These are phyloP conservation scores for Trichocladium uniseriatum DNA, from an alignment of 495 filamentous ascomycete species.

Conservation along the genomic window DNA sequence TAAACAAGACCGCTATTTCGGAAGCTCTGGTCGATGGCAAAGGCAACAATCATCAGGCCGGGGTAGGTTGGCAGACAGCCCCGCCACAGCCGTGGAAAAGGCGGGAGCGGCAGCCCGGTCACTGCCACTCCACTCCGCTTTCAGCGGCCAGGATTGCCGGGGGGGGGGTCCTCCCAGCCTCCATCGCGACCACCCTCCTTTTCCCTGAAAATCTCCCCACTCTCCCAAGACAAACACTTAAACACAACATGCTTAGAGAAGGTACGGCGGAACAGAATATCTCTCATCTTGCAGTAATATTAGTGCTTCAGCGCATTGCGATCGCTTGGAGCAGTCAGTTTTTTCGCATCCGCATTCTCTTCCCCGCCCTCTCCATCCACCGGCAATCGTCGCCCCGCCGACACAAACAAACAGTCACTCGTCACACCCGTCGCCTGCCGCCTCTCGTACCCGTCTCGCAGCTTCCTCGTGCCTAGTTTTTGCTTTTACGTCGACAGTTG, in stretches of 20 bases:
- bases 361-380: background rate
- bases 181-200: constrained; percentile 18
- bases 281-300: constrained; percentile 19
- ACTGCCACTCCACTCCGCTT: background rate
- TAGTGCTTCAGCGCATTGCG: constrained; percentile 1
- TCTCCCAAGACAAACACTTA: constrained; percentile 1
- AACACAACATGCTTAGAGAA: constrained; percentile 23
- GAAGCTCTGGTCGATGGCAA: background rate
- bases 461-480: background rate
- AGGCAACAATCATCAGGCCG: background rate
- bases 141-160: background rate
- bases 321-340: background rate
- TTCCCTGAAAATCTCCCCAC: constrained; percentile 8
- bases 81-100: too few species aligned
- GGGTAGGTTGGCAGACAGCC: too few species aligned
- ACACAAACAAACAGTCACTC: constrained; percentile 5
- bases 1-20: background rate
- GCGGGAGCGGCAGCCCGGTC: too few species aligned
- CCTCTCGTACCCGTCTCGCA: constrained; percentile 4
- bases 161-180: background rate
- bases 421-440: constrained; percentile 8
- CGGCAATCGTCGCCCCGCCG: constrained; percentile 3
- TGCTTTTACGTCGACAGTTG: background rate
- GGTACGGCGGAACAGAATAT: constrained; percentile 17
- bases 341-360: constrained; percentile 2